Conservation (phyloP, 1,284 basidiomycete genomes). For the Rhodotorula sp. region DNA sequence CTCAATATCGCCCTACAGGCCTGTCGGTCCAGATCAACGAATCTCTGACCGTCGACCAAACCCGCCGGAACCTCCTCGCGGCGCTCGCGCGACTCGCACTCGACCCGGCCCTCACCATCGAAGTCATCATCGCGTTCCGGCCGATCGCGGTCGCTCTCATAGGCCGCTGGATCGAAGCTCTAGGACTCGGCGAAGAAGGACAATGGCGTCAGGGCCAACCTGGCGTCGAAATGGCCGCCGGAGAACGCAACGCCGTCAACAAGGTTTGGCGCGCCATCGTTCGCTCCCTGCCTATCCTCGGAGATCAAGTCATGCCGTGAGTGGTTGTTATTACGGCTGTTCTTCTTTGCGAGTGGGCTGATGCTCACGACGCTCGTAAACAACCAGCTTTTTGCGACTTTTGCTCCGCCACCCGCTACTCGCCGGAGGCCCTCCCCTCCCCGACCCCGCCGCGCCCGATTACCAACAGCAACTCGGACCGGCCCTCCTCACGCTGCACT, state of each 20-base stretch:
- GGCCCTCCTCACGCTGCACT: constrained; percentile 31
- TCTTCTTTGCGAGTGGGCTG: neutral
- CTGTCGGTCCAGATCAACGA: constrained; percentile 8
- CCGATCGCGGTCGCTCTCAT: constrained; percentile 47
- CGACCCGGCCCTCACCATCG: constrained; percentile 40
- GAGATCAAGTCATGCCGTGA: constrained; percentile 45
- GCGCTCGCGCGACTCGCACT: constrained; percentile 45
- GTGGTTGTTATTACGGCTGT: constrained; percentile 14
- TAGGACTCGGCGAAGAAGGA: constrained; percentile 32
- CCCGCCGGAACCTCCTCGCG: constrained; percentile 35
- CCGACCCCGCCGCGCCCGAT: constrained; percentile 9
- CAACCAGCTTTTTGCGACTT: constrained; percentile 31
- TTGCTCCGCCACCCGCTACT: constrained; percentile 31
- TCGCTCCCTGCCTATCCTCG: constrained; percentile 36
- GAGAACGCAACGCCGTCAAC: constrained; percentile 27
- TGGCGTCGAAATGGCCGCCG: constrained; percentile 26
- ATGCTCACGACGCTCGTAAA: neutral
- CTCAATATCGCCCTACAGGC: constrained; percentile 5
- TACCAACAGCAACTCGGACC: constrained; percentile 24
- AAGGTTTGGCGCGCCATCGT: constrained; percentile 41
- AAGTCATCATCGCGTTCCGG: constrained; percentile 44
- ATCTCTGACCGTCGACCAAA: neutral
- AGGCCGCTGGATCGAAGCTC: constrained; percentile 41
- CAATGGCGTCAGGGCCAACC: constrained; percentile 11
- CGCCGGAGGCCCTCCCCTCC: constrained; percentile 17